These are phyloP conservation scores for Selaginella tamariscina DNA, from an alignment of 75 land plant genomes.

Conservation along the genomic window DNA sequence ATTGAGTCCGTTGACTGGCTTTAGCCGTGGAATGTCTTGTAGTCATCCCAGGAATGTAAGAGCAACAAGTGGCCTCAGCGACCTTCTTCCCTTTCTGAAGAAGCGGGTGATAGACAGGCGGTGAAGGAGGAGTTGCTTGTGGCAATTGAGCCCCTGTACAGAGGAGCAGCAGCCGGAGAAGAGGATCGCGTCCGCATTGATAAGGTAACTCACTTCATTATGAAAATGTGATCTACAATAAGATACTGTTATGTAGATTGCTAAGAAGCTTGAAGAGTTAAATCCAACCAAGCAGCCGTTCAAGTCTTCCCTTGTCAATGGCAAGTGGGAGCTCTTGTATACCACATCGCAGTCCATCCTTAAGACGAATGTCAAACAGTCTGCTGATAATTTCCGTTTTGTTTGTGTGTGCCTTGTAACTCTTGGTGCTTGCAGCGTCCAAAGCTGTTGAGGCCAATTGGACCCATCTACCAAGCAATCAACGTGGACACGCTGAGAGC, in stretches of 20 bases:
- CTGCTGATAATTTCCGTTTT: not conserved
- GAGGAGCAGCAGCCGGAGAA: constrained; percentile 71
- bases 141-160: constrained; percentile 65
- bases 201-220: constrained; percentile 27
- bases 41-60: no score
- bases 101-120: constrained; percentile 30
- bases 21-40: no score
- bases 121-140: constrained; percentile 69
- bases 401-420: not conserved
- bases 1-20: no score
- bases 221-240: not conserved
- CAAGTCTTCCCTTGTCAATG: not conserved
- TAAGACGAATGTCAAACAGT: not conserved
- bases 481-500: constrained; percentile 2
- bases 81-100: constrained; percentile 29
- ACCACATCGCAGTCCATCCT: not conserved
- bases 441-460: constrained; percentile 4
- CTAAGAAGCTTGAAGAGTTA: not conserved
- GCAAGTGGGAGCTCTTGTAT: constrained; percentile 8
- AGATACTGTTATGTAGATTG: constrained; percentile 6
- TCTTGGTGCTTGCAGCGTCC: not conserved
- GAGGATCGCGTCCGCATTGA: constrained; percentile 65
- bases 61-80: not conserved
- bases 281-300: constrained; percentile 6
- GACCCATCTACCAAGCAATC: constrained; percentile 11